These are phyloP conservation scores for Herpetospermum pedunculosum DNA, from an alignment of 306 rosid species.

Conservation along the genomic window DNA sequence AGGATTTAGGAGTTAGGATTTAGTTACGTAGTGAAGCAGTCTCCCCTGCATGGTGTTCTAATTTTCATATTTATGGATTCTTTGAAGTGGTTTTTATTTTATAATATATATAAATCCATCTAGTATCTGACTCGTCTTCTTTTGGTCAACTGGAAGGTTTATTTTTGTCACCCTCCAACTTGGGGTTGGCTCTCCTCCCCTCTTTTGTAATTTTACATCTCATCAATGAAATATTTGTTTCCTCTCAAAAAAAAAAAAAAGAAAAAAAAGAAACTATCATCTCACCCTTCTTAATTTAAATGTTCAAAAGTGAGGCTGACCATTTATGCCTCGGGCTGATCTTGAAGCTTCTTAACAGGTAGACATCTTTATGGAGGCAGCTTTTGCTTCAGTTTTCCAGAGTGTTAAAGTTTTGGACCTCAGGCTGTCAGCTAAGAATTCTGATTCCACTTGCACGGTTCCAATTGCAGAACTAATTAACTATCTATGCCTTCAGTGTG, in stretches of 20 bases:
- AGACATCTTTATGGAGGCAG: constrained; percentile 86
- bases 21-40: background rate
- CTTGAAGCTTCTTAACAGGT: constrained; percentile 46
- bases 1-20: background rate
- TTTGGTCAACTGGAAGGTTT: background rate
- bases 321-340: constrained; percentile 15
- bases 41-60: background rate
- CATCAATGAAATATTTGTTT: background rate
- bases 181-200: background rate
- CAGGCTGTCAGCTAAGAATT: constrained; percentile 32
- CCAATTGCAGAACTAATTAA: constrained; percentile 47
- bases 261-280: background rate
- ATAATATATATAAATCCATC: background rate
- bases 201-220: background rate
- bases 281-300: background rate
- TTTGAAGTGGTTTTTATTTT: constrained; percentile 3
- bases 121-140: background rate
- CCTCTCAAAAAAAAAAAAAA: background rate
- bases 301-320: background rate
- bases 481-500: constrained; percentile 84
- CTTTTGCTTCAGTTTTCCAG: constrained; percentile 72
- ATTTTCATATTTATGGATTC: constrained; percentile 15
- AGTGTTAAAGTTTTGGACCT: constrained; percentile 51
- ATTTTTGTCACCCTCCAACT: background rate
- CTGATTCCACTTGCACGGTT: constrained; percentile 22